These are phyloP conservation scores for Allomyces arbusculus DNA, from an alignment of 192 early-diverging fungal species.

Conservation along the genomic window DNA sequence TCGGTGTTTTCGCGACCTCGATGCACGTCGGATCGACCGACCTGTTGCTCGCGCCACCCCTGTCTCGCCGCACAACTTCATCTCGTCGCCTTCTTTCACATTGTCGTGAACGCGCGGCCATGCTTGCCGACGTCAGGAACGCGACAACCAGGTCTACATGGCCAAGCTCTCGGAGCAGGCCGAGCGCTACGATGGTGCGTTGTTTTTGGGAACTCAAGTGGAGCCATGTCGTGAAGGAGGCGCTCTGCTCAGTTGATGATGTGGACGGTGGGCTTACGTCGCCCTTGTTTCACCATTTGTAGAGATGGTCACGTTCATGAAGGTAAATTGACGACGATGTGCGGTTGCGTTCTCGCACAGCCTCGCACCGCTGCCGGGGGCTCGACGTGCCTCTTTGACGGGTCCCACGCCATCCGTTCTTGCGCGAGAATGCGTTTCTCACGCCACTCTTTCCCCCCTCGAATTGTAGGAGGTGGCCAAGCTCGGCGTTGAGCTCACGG, in stretches of 20 bases:
- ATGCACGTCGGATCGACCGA: too few species aligned
- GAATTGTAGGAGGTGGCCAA: constrained; percentile 27
- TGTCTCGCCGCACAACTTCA: too few species aligned
- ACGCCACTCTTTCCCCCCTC: neutral
- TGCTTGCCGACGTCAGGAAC: constrained; percentile 2
- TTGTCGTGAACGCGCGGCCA: too few species aligned
- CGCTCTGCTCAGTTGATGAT: too few species aligned
- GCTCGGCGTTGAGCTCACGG: constrained; percentile 64
- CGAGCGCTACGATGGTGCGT: constrained; percentile 90
- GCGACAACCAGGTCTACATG: constrained; percentile 61
- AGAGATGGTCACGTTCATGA: constrained; percentile 48
- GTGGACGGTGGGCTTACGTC: too few species aligned
- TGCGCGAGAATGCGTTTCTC: neutral
- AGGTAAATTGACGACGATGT: constrained; percentile 17
- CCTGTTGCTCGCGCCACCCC: too few species aligned
- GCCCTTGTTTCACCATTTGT: constrained; percentile 1
- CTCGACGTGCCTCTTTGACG: too few species aligned
- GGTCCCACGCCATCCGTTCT: constrained; percentile 1
- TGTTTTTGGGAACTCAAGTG: constrained; percentile 1
- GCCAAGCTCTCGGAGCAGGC: constrained; percentile 98
- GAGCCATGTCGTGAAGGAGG: too few species aligned
- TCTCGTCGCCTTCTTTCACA: too few species aligned
- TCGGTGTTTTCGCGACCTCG: too few species aligned
- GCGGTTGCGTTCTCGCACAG: constrained; percentile 1
- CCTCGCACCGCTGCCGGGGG: neutral